phyloP scores from a whole-genome alignment of 305 asterid species.

The Salvia sclarea region DNA sequence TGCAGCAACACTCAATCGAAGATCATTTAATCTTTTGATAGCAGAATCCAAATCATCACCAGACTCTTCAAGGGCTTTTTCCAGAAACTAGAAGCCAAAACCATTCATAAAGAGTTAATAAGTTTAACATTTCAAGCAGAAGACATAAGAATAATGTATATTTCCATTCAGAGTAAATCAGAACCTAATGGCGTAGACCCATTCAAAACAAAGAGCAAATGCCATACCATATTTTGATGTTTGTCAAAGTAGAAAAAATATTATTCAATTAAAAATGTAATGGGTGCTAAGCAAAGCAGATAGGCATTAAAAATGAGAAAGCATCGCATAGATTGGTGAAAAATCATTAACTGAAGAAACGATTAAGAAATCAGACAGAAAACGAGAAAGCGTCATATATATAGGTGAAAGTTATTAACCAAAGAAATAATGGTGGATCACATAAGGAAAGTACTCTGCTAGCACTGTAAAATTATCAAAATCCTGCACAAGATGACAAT shows the following conservation, averaged over 20 bases:
- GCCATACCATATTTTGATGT: slow-evolving; percentile 31
- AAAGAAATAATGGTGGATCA: slow-evolving; percentile 20
- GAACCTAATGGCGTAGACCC: slow-evolving; percentile 16
- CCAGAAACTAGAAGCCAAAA: slow-evolving; percentile 62
- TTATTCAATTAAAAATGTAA: not conserved
- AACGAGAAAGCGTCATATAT: not conserved
- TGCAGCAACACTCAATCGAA: slow-evolving; percentile 61
- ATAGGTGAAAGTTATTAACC: not conserved
- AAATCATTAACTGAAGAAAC: not conserved
- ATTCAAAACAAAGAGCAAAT: slow-evolving; percentile 1
- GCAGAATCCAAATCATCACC: slow-evolving; percentile 81
- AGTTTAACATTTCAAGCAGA: slow-evolving; percentile 24
- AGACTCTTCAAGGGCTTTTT: slow-evolving; percentile 70
- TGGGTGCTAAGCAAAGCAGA: slow-evolving; percentile 12
- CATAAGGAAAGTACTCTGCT: slow-evolving; percentile 22
- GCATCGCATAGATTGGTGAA: not conserved
- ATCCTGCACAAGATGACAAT: slow-evolving; percentile 28
- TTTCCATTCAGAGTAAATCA: slow-evolving; percentile 17
- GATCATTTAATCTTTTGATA: slow-evolving; percentile 75
- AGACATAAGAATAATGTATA: not conserved
- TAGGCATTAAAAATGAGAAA: not conserved
- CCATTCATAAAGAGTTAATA: slow-evolving; percentile 22
- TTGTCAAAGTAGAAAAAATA: slow-evolving; percentile 3
- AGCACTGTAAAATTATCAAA: slow-evolving; percentile 8
- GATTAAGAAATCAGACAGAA: not conserved